Percentiles rank a stretch among this genome's conserved stretches.
Evolutionary conservation across 768 basidiomycete genomes (phyloP).

Genomic region (Lentinus brumalis): DNA sequence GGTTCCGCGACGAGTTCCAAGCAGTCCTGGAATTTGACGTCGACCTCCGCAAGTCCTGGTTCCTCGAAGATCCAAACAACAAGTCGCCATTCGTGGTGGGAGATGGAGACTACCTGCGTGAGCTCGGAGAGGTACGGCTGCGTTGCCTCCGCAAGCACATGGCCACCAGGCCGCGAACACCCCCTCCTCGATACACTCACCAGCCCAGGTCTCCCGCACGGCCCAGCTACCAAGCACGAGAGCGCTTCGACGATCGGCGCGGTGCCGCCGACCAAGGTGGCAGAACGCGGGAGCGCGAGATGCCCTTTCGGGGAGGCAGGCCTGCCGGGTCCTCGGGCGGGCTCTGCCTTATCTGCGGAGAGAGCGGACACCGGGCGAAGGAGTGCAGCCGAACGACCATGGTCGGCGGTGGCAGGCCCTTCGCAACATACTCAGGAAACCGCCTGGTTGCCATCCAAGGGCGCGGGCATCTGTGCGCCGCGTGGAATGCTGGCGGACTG

Average conservation of each 20-base stretch:
- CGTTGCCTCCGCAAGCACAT: not conserved
- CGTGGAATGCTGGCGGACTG: not conserved
- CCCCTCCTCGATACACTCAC: too few species aligned
- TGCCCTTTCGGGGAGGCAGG: constrained; percentile 5
- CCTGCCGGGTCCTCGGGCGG: not conserved
- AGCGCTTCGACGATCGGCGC: not conserved
- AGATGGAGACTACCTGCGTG: not conserved
- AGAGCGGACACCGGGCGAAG: not conserved
- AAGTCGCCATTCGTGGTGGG: not conserved
- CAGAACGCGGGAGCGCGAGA: not conserved
- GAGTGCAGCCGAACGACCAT: not conserved
- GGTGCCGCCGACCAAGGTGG: not conserved
- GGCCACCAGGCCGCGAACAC: not conserved
- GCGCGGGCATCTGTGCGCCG: not conserved
- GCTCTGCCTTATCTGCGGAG: constrained; percentile 1
- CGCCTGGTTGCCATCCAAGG: not conserved
- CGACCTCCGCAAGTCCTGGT: not conserved
- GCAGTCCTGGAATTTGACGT: not conserved
- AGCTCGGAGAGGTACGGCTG: not conserved
- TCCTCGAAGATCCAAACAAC: not conserved
- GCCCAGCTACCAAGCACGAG: not conserved
- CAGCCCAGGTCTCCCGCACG: too few species aligned
- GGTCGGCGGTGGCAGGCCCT: not conserved
- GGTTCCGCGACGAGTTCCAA: not conserved
- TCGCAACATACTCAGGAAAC: not conserved